Evolutionary conservation across 2,329 filamentous ascomycete species (phyloP), one percentile per base, ranked within the genome.

Genomic region (Raffaelea deltoideospora): DNA sequence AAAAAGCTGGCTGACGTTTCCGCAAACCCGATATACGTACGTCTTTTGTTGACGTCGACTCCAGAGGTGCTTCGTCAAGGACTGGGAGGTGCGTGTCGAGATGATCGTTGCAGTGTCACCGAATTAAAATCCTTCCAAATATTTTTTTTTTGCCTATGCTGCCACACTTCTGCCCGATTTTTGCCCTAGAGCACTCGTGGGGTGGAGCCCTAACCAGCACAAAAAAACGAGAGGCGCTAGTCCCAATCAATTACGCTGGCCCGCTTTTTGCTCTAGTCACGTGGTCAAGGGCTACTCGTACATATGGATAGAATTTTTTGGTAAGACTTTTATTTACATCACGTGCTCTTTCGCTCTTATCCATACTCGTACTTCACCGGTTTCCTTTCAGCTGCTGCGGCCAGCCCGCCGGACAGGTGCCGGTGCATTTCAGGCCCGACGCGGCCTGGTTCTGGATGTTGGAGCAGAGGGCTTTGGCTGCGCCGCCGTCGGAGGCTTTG

Each of bases 401-500:
- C 52, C 53, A 55, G 30, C 49, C 51, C 5, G 50, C 54, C 3
- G 54, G 56, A 37, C 55, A 59, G 3, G 52, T 53, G 22, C 53
- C 54, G 29, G 53, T 57, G 44, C 55, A 60, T 26, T 46, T 41
- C 43, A 58, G 46, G 3, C 57, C 55, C 26, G 49, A 50, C 11
- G 29, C 38, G 18, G 48, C 50, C 46, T 58, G 53, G 43, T 54
- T 53, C 38, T 49, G 39, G 35, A 64, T 59, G 31, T 64, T 61
- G 3, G 56, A 58, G 45, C 61, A 64, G 38, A 64, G 52, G 30
- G 56, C 54, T 47, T 64, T 60, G 18, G 54, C 49, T 14, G 51
- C 48, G 17, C 56, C 54, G 10, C 60, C 57, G 5, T 59, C 57
- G 24, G 58, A 56, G 17, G 58, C 57, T 35, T 54, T 57, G 48